Conservation (phyloP, 2,329 filamentous ascomycete genomes). For the Pyricularia grisea region DNA sequence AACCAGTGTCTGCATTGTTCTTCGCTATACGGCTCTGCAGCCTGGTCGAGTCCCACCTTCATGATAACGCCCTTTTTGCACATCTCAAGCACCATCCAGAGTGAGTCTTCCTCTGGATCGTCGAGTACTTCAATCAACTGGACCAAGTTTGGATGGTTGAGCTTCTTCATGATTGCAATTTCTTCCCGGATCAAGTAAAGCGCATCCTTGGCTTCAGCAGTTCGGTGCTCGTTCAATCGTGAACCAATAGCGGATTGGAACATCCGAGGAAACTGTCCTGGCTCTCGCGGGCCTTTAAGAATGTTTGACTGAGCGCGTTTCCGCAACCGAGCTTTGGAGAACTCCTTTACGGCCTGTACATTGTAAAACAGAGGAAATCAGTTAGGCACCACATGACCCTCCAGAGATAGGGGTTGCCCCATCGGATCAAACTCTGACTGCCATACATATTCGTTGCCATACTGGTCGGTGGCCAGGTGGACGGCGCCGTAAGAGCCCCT, state of each 20-base stretch:
- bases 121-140: conserved; percentile 89
- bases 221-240: conserved; percentile 1
- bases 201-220: conserved; percentile 56
- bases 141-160: conserved; percentile 91
- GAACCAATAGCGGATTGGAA: neutral
- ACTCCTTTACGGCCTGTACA: conserved; percentile 84
- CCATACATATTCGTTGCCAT: conserved; percentile 83
- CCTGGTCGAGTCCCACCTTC: conserved; percentile 83
- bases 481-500: conserved; percentile 92
- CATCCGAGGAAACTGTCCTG: neutral
- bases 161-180: conserved; percentile 98
- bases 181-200: conserved; percentile 88
- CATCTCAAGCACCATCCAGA: conserved; percentile 99
- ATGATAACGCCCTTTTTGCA: conserved; percentile 97
- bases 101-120: conserved; percentile 86
- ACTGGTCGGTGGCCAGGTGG: conserved; percentile 82
- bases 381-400: neutral
- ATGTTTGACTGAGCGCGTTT: conserved; percentile 88
- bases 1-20: conserved; percentile 88
- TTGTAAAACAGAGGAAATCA: conserved; percentile 9
- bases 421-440: neutral
- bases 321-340: conserved; percentile 83
- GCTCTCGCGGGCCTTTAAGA: conserved; percentile 27
- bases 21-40: conserved; percentile 70
- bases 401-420: no score